Base-by-base conservation (phyloP, 495 filamentous ascomycete genomes). In the Penicillium pancosmium region DNA sequence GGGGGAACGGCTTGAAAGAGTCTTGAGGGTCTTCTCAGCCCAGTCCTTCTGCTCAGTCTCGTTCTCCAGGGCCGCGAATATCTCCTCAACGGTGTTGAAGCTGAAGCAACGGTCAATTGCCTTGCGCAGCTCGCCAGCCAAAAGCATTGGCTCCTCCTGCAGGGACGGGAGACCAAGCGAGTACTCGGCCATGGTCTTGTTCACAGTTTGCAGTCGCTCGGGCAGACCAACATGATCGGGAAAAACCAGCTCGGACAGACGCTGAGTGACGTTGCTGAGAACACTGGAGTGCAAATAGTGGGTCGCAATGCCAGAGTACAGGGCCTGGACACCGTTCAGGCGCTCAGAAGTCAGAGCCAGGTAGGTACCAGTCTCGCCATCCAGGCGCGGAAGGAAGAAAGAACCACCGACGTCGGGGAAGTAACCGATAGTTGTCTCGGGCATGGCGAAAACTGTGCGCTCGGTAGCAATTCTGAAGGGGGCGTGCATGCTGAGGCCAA, bases 401-500 rank as follows among this genome's bases (percentile, higher is more conserved):
- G 89, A 93, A 53, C 86, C 94, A 43, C 94, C 94, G 34, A 98
- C 95, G 66, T 98, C 94, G 31, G 95, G 94, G 78, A 98, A 98
- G 79, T 97, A 97, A 10, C 94, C 94, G 65, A 98, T 98, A 9
- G 81, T 93, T 3, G 94, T 98, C 79, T 98, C 94, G 36, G 94
- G 94, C 94, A 98, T 98, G 60, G 95, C 92, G 68, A 98, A 96
- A 18, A 93, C 72, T 7, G 95, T 98, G 55, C 88, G 88, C 74
- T 98, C 94, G 12, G 94, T 98, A 25, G 95, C 95, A 66, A 98
- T 94, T 21, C 94, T 83, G 81, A 98, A 92, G 2, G 94, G 95
- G 5, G 95, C 93, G 74, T 98, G 95, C 44, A 97, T 82, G 73
- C 88, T 92, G 50, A 98, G 84, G 4, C 94, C 94, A 31, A 98